These are phyloP conservation scores for Fomitopsis serialis DNA, from an alignment of 768 basidiomycete species.

Conservation along the genomic window DNA sequence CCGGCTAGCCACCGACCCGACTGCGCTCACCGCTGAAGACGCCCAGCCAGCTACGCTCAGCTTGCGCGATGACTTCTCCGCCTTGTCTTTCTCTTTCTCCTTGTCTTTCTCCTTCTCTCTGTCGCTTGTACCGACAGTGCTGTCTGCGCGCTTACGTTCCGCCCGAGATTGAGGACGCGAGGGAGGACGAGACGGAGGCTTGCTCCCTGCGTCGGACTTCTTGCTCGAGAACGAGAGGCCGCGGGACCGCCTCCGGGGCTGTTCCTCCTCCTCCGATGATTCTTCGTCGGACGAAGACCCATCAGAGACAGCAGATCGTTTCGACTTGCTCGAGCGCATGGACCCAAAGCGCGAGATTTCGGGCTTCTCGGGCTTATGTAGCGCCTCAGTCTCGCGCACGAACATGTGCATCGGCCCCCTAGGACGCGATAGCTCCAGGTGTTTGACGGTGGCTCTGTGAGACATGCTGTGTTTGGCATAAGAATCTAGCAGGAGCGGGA, in stretches of 20 bases:
- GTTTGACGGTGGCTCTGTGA: conserved; percentile 24
- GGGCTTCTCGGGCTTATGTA: neutral
- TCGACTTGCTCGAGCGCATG: conserved; percentile 29
- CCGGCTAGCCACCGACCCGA: conserved; percentile 53
- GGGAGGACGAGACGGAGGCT: conserved; percentile 43
- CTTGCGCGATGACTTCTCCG: conserved; percentile 33
- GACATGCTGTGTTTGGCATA: neutral
- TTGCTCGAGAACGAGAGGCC: conserved; percentile 26
- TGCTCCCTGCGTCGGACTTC: conserved; percentile 36
- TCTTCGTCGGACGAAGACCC: conserved; percentile 9
- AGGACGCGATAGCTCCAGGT: conserved; percentile 19
- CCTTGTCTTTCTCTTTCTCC: conserved; percentile 22
- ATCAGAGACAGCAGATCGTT: conserved; percentile 3
- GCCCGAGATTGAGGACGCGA: conserved; percentile 56
- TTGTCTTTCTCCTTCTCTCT: conserved; percentile 21
- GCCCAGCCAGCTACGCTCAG: conserved; percentile 58
- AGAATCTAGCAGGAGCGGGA: too few relatives aligned
- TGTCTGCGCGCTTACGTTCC: conserved; percentile 64
- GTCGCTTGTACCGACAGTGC: conserved; percentile 36
- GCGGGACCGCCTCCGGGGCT: conserved; percentile 5
- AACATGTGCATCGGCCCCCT: neutral
- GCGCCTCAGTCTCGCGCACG: conserved; percentile 1
- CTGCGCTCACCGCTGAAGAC: conserved; percentile 58
- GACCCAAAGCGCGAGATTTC: conserved; percentile 27
- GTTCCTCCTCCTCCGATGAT: neutral